Evolutionary conservation across 2,329 filamentous ascomycete genomes (phyloP), one percentile per base, ranked within the genome.

Genomic region (Nigrospora sphaerica): DNA sequence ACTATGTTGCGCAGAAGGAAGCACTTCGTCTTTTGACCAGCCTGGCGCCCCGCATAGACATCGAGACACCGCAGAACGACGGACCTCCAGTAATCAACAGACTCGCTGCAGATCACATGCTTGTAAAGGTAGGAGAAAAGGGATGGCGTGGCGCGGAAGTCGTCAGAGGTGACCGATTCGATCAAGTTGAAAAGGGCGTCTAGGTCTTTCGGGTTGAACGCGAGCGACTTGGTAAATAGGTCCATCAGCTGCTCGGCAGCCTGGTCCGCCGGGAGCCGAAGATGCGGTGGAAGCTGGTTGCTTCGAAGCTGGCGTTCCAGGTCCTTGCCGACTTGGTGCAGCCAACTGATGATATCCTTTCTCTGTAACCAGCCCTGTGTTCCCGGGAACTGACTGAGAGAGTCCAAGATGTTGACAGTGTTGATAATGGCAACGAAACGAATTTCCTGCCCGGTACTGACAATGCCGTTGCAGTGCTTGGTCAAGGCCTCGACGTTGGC

Each of bases 1-100:
- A 96, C 88, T 32, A 98, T 78, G 62, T 95, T 84, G 62, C 89
- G 89, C 61, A 98, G 83, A 33, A 95, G 73, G 63, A 95, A 99
- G 44, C 90, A 86, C 66, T 98, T 98, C 39, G 88, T 88, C 70
- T 86, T 91, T 65, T 96, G 93, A 1, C 86, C 83, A 12, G 85
- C 87, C 39, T 74, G 80, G 59, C 85, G 88, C 42, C 83, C 80
- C 7, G 87, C 84, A 62, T 96, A 98, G 1, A 90, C 74, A 47
- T 97, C 91, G 40, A 98, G 78, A 59, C 90, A 95, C 45, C 88
- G 85, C 58, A 92, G 79, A 37, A 97, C 78, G 2, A 95, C 77
- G 5, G 81, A 80, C 56, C 85, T 88, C 76, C 90, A 91, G 60
- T 91, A 93, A 14, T 95, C 89, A 19, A 93, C 80, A 1, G 88